Base-by-base conservation (phyloP, 139 green algal genomes). In the Coelastrella sp. region DNA sequence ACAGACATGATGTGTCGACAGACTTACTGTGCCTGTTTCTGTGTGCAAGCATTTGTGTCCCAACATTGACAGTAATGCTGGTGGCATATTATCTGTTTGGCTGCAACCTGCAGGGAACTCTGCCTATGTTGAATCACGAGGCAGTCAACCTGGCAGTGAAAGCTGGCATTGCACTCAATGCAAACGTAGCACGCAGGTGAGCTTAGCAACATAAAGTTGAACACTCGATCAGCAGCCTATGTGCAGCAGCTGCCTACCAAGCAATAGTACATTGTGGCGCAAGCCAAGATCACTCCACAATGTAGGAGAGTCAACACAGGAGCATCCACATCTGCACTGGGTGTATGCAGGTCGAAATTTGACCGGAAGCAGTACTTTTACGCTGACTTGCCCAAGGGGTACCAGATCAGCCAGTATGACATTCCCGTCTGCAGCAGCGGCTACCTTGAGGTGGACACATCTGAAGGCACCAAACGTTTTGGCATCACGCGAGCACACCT, bases 281-380 rank as follows among this genome's bases (percentile, higher is more conserved):
- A 19, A 20, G 19, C 60, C 19, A 85, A 35, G n/a, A 35, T 22
- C 78, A 85, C 78, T 22, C 78, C 65, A 68, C 27, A 90, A 88
- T 19, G 17, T 65, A 56, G 3, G 35, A 70, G 5, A 70, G 63
- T 12, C 63, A 70, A 70, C 63, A 70, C 14, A 70, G 14, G 63
- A 15, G 63, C 14, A 20, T 70, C 14, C 14, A 15, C n/a, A n/a
- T n/a, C n/a, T n/a, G n/a, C n/a, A n/a, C 1, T 15, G 63, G 0
- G 14, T 70, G 63, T 70, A 25, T 24, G 19, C 68, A 76, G 78
- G 49, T 98, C 96, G 60, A 99, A 99, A 92, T 99, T 99, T 95
- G 98, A 99, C 94, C 95, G 98, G 85, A 99, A 99, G 94, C 98
- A 99, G 92, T 99, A 99, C 95, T 99, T 99, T 90, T 99, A 99